phyloP scores from a whole-genome alignment of 352 stramenopile genomes.

The Thraustotheca clavata region DNA sequence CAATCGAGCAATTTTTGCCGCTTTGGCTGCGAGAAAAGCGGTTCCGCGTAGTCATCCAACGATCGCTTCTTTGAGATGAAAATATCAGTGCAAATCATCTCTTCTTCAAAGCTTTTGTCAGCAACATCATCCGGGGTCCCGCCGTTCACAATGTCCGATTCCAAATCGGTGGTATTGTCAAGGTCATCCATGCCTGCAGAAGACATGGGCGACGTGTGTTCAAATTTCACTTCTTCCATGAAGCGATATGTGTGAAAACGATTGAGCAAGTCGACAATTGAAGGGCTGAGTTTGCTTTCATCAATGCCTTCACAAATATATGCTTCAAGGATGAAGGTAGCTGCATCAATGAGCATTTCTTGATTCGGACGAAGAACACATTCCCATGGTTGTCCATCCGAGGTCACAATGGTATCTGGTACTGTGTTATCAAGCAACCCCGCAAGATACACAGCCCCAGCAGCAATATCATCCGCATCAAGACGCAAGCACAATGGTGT shows the following conservation, averaged over 20 bases:
- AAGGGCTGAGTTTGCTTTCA: conserved; percentile 16
- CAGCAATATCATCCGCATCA: conserved; percentile 56
- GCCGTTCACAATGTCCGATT: conserved; percentile 9
- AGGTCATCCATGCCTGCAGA: neutral
- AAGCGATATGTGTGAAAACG: conserved; percentile 15
- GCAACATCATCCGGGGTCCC: conserved; percentile 9
- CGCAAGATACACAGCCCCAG: conserved; percentile 74
- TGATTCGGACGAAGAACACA: conserved; percentile 32
- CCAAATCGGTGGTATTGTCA: conserved; percentile 10
- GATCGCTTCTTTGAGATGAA: neutral
- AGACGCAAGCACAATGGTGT: conserved; percentile 73
- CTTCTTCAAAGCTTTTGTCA: conserved; percentile 11
- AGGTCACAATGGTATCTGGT: conserved; percentile 44
- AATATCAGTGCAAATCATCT: neutral
- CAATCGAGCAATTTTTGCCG: conserved; percentile 1
- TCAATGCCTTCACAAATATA: conserved; percentile 15
- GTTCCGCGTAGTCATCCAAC: conserved; percentile 1
- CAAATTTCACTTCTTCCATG: conserved; percentile 14
- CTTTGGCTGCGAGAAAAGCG: conserved; percentile 14
- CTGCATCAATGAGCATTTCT: conserved; percentile 13
- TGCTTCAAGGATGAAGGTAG: conserved; percentile 15
- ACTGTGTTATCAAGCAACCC: conserved; percentile 79
- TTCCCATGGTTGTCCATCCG: conserved; percentile 58
- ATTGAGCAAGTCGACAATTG: conserved; percentile 19
- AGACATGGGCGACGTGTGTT: neutral